Conservation (phyloP, 2,329 filamentous ascomycete genomes). For the Calonectria pauciramosa region DNA sequence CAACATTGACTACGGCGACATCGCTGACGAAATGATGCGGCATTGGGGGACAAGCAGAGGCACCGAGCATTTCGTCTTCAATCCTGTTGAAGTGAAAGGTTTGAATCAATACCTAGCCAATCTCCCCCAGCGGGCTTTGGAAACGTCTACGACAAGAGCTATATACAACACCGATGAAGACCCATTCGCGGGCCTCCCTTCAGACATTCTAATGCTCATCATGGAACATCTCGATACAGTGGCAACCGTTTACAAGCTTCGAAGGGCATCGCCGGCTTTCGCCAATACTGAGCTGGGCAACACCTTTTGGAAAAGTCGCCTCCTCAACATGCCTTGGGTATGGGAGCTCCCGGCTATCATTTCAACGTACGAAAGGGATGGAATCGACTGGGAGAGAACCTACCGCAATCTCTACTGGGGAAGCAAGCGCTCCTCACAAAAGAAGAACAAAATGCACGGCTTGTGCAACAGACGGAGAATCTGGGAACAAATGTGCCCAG, state of each 20-base stretch:
- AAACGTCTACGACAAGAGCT: neutral
- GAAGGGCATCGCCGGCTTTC: constrained; percentile 1
- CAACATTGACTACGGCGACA: constrained; percentile 20
- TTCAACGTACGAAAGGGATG: neutral
- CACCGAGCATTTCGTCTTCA: constrained; percentile 13
- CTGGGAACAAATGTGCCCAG: constrained; percentile 18
- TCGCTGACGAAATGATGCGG: neutral
- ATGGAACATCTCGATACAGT: neutral
- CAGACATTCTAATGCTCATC: neutral
- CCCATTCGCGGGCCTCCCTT: neutral
- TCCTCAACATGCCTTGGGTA: neutral
- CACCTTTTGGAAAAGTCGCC: neutral
- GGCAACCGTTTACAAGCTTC: neutral
- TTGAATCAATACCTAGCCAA: neutral
- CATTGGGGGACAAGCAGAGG: neutral
- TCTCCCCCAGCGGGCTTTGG: neutral
- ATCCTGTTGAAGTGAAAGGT: constrained; percentile 5
- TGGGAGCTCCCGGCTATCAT: constrained; percentile 7
- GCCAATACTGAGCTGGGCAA: neutral
- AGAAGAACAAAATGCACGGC: constrained; percentile 2
- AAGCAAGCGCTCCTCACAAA: neutral
- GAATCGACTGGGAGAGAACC: neutral
- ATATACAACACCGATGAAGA: neutral
- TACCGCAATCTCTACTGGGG: constrained; percentile 16
- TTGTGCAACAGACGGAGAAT: constrained; percentile 10